These are phyloP conservation scores for Mortierella claussenii DNA, from an alignment of 192 early-diverging fungal genomes.

Conservation along the genomic window DNA sequence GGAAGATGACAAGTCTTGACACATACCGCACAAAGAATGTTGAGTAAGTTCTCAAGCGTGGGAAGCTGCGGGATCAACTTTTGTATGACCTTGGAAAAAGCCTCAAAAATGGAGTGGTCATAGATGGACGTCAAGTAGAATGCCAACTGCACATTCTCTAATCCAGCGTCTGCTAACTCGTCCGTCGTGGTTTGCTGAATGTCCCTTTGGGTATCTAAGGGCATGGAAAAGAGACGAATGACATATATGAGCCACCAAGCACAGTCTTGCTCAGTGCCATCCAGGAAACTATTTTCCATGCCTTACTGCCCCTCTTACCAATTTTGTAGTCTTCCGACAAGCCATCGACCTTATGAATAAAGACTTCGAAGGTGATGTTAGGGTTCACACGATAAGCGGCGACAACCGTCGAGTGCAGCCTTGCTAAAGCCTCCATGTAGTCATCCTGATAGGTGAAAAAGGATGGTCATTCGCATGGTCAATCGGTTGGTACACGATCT, in stretches of 20 bases:
- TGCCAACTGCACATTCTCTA: constrained; percentile 79
- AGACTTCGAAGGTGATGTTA: constrained; percentile 90
- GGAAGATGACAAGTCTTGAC: neutral
- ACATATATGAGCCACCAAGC: no score
- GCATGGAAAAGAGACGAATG: neutral
- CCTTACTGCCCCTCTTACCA: constrained; percentile 59
- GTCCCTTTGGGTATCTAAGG: constrained; percentile 89
- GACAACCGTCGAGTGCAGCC: constrained; percentile 77
- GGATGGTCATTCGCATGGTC: no score
- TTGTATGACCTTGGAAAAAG: constrained; percentile 93
- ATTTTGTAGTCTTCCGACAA: constrained; percentile 95
- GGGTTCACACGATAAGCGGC: constrained; percentile 83
- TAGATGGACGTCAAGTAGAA: constrained; percentile 96
- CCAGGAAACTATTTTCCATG: neutral
- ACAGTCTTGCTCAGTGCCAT: no score
- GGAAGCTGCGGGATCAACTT: constrained; percentile 86
- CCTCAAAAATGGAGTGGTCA: constrained; percentile 94
- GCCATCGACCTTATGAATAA: constrained; percentile 98
- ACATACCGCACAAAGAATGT: constrained; percentile 91
- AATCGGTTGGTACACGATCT: no score
- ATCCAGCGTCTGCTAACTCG: constrained; percentile 80
- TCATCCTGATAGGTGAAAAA: constrained; percentile 71
- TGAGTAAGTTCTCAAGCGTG: constrained; percentile 89
- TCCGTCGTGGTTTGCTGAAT: constrained; percentile 93
- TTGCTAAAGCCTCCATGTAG: constrained; percentile 78